phyloP scores from a whole-genome alignment of 2,329 filamentous ascomycete genomes.

The Ascochyta viciae-villosae region DNA sequence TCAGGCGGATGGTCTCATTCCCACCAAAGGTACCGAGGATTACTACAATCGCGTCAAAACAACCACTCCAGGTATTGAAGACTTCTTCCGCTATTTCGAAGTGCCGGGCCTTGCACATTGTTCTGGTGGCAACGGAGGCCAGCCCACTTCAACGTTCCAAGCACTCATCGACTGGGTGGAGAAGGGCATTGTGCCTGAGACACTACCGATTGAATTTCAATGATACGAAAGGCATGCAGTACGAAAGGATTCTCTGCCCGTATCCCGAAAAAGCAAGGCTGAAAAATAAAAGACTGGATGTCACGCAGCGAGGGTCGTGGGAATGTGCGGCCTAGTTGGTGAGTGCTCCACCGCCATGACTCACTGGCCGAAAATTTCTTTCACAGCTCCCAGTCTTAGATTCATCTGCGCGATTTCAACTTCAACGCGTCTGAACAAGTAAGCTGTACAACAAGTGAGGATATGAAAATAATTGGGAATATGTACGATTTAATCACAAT shows the following conservation, averaged over 20 bases:
- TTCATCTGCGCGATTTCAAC: too few relatives aligned
- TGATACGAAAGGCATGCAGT: neutral
- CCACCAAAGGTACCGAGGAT: neutral
- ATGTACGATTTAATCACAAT: neutral
- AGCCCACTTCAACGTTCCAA: conserved; percentile 11
- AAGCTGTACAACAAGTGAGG: too few relatives aligned
- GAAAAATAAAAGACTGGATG: neutral
- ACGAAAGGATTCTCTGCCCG: neutral
- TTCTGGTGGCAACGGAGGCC: conserved; percentile 9
- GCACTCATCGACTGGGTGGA: conserved; percentile 25
- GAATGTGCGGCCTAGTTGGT: neutral
- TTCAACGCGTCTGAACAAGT: too few relatives aligned
- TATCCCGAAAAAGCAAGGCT: conserved; percentile 1
- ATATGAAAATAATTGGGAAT: neutral
- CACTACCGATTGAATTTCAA: neutral
- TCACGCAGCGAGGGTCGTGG: conserved; percentile 1
- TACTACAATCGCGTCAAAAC: neutral
- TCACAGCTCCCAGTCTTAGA: neutral
- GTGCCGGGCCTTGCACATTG: conserved; percentile 18
- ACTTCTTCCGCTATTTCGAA: neutral
- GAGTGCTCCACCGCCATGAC: neutral
- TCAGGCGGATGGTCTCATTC: neutral
- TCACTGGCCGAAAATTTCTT: conserved; percentile 2
- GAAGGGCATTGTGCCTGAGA: conserved; percentile 12
- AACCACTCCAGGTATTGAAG: neutral